Conservation (phyloP, 2,329 filamentous ascomycete species). For the Botrytis fabae region DNA sequence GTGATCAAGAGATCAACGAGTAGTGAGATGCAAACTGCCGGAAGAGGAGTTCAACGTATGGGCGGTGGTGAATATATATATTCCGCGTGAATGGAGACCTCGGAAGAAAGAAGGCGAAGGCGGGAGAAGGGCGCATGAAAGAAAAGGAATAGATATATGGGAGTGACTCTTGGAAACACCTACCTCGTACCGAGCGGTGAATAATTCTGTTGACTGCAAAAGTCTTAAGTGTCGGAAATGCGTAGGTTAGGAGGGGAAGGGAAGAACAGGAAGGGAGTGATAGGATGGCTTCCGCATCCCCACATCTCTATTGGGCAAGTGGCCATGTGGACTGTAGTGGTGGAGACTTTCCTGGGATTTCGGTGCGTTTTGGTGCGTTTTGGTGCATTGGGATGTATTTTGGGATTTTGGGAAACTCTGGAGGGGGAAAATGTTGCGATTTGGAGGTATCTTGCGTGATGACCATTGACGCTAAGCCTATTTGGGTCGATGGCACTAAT, state of each 20-base stretch:
- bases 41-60: neutral
- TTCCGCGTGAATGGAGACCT: neutral
- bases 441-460: conserved; percentile 14
- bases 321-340: neutral
- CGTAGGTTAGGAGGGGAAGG: neutral
- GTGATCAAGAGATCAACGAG: neutral
- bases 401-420: neutral
- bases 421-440: conserved; percentile 16
- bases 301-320: neutral
- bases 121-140: neutral
- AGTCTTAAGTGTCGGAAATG: neutral
- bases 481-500: neutral
- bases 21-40: neutral
- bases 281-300: neutral
- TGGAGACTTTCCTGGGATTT: neutral
- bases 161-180: neutral
- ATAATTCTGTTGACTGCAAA: neutral
- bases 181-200: conserved; percentile 7
- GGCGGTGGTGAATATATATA: neutral
- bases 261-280: neutral
- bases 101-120: neutral
- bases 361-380: neutral
- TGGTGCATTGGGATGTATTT: neutral
- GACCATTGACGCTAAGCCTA: neutral
- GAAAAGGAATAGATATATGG: conserved; percentile 13